Conservation (phyloP, 2,329 filamentous ascomycete species). For the Cryphonectria naterciae region DNA sequence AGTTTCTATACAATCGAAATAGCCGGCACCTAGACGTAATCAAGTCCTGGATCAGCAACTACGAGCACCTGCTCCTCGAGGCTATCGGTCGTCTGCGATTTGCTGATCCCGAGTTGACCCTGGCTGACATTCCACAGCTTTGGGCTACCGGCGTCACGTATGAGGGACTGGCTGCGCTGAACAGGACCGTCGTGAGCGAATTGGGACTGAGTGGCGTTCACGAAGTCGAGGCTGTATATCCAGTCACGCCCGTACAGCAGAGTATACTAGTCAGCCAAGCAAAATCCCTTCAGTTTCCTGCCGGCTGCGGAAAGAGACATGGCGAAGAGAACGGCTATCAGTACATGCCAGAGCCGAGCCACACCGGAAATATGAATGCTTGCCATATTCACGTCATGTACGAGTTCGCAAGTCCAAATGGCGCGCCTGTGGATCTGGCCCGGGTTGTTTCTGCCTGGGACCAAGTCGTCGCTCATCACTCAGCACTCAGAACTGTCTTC, state of each 20-base stretch:
- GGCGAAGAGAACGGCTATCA: conserved; percentile 12
- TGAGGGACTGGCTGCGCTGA: conserved; percentile 49
- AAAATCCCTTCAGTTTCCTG: conserved; percentile 30
- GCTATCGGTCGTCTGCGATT: conserved; percentile 46
- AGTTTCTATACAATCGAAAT: conserved; percentile 49
- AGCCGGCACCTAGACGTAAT: conserved; percentile 49
- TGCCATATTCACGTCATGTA: conserved; percentile 53
- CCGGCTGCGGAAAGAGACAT: conserved; percentile 4
- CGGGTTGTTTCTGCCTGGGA: conserved; percentile 56
- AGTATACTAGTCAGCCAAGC: conserved; percentile 53
- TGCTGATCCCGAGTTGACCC: conserved; percentile 52
- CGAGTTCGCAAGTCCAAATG: conserved; percentile 47
- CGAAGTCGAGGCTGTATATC: conserved; percentile 55
- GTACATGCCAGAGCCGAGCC: conserved; percentile 19
- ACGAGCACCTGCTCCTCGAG: conserved; percentile 51
- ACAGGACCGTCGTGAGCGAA: conserved; percentile 45
- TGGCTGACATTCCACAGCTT: conserved; percentile 54
- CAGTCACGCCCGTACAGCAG: conserved; percentile 53
- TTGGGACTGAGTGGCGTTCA: conserved; percentile 46
- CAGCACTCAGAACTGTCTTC: conserved; percentile 55
- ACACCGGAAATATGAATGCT: conserved; percentile 39
- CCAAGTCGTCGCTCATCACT: conserved; percentile 49
- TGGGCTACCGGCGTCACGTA: conserved; percentile 46
- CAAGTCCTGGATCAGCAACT: conserved; percentile 50
- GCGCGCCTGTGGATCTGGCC: conserved; percentile 45